Evolutionary conservation across 306 rosid species (phyloP), one percentile per base, ranked within the genome.

Genomic region (Cucumis melo): DNA sequence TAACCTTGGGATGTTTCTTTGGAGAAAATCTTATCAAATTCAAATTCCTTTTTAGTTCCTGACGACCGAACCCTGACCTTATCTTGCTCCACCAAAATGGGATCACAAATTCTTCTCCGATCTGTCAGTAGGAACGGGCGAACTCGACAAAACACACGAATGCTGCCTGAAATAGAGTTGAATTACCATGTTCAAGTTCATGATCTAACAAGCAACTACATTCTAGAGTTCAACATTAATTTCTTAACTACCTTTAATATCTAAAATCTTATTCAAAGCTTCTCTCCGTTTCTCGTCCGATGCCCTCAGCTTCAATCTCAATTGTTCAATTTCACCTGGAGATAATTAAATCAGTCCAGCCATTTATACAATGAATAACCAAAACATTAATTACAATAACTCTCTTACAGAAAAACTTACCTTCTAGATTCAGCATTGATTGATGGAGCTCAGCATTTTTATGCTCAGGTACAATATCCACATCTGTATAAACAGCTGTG

Each of bases 121-220:
- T 84, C 88, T 3, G 54, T 72, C 44, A 64, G 46, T 46, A 90
- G 56, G 78, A 82, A 84, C 0, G 97, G 97, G 65, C 96, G 89
- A 84, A 91, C 83, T 38, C 98, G 91, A 75, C 94, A 93, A 75
- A 93, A 90, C 15, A 91, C 97, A 16, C 97, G 82, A 85, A 93
- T 86, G 75, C 90, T 87, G 62, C 98, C 98, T 93, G 87, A n/a
- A 82, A 48, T 21, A 48, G 23, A 50, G 29, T 75, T 5, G 17
- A 75, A 58, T 14, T 58, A 42, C 23, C 17, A 27, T 20, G 6
- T 11, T 15, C 16, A 16, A 24, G 6, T 19, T 15, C 16, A 48
- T 50, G 41, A 48, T 48, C 38, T 72, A 72, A 27, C 76, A 27
- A 72, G 8, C 6, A 70, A 23, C 65, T 11, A 48, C 74, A 65